Conservation (phyloP, 495 filamentous ascomycete species). For the Stereocaulon alpinum region DNA sequence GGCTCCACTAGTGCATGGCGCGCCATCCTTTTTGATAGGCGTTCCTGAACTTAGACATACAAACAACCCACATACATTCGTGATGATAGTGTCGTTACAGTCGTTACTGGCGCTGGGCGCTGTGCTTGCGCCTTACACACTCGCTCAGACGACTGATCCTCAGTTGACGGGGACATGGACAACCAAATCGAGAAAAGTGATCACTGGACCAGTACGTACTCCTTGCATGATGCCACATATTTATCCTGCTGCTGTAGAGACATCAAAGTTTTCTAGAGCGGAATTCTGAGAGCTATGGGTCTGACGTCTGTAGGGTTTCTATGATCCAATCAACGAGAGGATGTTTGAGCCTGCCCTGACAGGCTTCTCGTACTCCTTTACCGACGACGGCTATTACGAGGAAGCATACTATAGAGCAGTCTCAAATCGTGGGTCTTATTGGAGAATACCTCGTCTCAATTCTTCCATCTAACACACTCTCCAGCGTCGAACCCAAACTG, state of each 20-base stretch:
- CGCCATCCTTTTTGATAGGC: neutral
- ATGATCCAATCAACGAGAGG: slow-evolving; percentile 57
- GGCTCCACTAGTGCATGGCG: slow-evolving; percentile 7
- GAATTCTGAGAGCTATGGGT: slow-evolving; percentile 2
- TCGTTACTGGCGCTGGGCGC: slow-evolving; percentile 25
- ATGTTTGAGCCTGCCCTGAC: slow-evolving; percentile 60
- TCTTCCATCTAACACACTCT: slow-evolving; percentile 1
- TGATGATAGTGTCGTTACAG: slow-evolving; percentile 20
- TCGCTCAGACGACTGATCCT: slow-evolving; percentile 17
- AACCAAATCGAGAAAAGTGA: slow-evolving; percentile 59
- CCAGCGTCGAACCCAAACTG: slow-evolving; percentile 54
- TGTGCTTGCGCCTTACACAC: slow-evolving; percentile 13
- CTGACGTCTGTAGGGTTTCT: slow-evolving; percentile 49
- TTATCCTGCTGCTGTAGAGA: neutral
- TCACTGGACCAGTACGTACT: slow-evolving; percentile 62
- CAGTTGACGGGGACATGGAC: slow-evolving; percentile 66
- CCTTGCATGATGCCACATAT: neutral
- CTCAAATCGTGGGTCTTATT: slow-evolving; percentile 53
- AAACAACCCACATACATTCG: neutral
- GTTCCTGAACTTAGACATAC: neutral
- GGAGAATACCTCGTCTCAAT: neutral
- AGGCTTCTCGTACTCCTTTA: slow-evolving; percentile 78
- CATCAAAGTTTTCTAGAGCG: neutral
- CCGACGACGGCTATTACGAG: slow-evolving; percentile 60
- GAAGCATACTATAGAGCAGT: slow-evolving; percentile 64